These are phyloP conservation scores for Tulasnella sp. DNA, from an alignment of 768 basidiomycete species.

Conservation along the genomic window DNA sequence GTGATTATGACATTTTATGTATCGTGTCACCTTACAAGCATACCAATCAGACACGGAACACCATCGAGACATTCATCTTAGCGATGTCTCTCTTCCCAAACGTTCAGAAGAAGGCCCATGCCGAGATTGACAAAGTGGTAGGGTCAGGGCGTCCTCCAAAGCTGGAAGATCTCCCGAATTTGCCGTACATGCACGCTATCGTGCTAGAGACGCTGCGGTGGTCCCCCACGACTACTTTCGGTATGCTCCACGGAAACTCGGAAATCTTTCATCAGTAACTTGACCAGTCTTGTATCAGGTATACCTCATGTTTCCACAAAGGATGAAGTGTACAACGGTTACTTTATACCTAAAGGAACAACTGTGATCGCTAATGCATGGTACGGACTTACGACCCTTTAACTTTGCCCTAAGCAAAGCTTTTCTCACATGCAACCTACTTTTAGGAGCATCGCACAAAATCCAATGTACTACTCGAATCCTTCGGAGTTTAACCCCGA, in stretches of 20 bases:
- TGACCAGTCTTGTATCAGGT: not conserved
- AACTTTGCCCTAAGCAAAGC: no score
- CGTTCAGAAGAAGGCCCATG: conserved; percentile 27
- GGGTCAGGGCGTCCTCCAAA: conserved; percentile 22
- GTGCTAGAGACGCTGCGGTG: conserved; percentile 18
- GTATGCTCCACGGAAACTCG: no score
- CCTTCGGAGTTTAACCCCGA: conserved; percentile 9
- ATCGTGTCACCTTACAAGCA: not conserved
- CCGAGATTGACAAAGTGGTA: conserved; percentile 27
- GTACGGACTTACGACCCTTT: no score
- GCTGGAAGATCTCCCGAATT: conserved; percentile 14
- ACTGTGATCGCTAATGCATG: not conserved
- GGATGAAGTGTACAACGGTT: not conserved
- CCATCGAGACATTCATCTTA: not conserved
- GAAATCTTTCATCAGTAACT: no score
- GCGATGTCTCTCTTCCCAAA: conserved; percentile 28
- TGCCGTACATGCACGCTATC: conserved; percentile 17
- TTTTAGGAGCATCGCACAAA: not conserved
- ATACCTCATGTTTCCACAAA: not conserved
- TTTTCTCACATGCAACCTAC: no score
- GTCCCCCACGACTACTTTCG: conserved; percentile 5
- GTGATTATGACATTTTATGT: no score
- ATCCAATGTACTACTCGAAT: not conserved
- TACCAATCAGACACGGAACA: not conserved
- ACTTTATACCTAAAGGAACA: not conserved